Evolutionary conservation across 225 moss, liverwort and hornwort genomes (phyloP).

Genomic region (Pseudisothecium myosuroides): DNA sequence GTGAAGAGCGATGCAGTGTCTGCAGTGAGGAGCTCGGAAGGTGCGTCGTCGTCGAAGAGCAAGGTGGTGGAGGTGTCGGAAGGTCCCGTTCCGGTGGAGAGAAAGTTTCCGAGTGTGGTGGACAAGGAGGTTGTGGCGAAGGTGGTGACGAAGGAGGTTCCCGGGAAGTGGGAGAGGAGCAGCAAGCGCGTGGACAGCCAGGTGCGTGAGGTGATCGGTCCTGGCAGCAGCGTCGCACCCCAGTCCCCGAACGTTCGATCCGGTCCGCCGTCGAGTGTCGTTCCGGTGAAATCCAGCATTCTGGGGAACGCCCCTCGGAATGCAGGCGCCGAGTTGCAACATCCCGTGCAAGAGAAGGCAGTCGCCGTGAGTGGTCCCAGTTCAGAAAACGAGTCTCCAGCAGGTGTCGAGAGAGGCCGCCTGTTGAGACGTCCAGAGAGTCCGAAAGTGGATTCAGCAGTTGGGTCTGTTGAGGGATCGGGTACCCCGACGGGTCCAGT

Average conservation of each 20-base stretch:
- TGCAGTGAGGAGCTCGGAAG: conserved; percentile 15
- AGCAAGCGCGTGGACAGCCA: conserved; percentile 34
- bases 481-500: neutral
- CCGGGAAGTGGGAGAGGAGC: conserved; percentile 29
- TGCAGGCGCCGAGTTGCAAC: neutral
- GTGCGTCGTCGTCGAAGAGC: neutral
- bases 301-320: conserved; percentile 33
- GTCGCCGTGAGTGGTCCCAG: neutral
- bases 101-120: conserved; percentile 17
- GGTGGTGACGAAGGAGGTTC: conserved; percentile 29
- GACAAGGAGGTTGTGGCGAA: conserved; percentile 38
- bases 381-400: conserved; percentile 38
- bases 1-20: conserved; percentile 10
- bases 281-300: conserved; percentile 19
- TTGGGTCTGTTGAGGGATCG: conserved; percentile 4
- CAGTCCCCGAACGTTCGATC: conserved; percentile 1
- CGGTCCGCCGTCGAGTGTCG: conserved; percentile 3
- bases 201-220: conserved; percentile 27
- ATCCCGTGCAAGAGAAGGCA: conserved; percentile 34
- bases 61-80: neutral
- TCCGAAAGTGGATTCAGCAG: conserved; percentile 26
- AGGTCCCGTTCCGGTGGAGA: conserved; percentile 22
- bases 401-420: conserved; percentile 34
- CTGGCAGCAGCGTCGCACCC: neutral
- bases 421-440: conserved; percentile 49